Evolutionary conservation across 371 early-diverging fungal genomes (phyloP).

Genomic region (Rhizopus delemar): DNA sequence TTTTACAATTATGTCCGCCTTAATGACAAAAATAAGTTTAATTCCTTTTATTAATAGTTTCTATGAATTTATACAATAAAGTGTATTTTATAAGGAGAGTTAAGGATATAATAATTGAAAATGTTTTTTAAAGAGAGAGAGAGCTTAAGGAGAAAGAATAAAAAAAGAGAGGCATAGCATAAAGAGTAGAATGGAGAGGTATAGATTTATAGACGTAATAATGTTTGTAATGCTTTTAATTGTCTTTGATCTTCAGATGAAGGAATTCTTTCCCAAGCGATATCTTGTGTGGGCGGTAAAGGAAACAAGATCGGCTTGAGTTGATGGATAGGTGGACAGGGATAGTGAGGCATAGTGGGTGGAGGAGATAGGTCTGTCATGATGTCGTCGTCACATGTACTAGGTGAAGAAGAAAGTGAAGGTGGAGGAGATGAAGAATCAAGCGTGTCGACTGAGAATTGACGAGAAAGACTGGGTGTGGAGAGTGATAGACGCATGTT

Average conservation of each 20-base stretch:
- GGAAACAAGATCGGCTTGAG: not conserved
- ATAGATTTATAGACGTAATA: conserved; percentile 28
- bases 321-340: conserved; percentile 6
- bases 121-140: conserved; percentile 1
- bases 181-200: not conserved
- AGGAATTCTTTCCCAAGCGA: conserved; percentile 46
- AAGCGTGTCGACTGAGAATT: conserved; percentile 20
- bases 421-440: conserved; percentile 35
- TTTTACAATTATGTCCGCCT: conserved; percentile 1
- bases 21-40: conserved; percentile 1
- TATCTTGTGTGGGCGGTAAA: conserved; percentile 37
- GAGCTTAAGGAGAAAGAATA: not conserved
- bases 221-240: conserved; percentile 38
- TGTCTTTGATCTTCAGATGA: conserved; percentile 54
- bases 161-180: not conserved
- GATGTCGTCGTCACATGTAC: conserved; percentile 34
- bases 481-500: conserved; percentile 32
- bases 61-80: not conserved
- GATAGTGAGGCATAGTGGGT: conserved; percentile 13
- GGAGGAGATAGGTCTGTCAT: conserved; percentile 17
- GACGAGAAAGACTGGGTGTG: conserved; percentile 12
- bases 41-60: conserved; percentile 4
- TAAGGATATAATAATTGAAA: conserved; percentile 1
- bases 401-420: conserved; percentile 42
- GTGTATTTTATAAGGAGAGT: not conserved